phyloP scores from a whole-genome alignment of 2,329 filamentous ascomycete species.

The Mariannaea sp. region DNA sequence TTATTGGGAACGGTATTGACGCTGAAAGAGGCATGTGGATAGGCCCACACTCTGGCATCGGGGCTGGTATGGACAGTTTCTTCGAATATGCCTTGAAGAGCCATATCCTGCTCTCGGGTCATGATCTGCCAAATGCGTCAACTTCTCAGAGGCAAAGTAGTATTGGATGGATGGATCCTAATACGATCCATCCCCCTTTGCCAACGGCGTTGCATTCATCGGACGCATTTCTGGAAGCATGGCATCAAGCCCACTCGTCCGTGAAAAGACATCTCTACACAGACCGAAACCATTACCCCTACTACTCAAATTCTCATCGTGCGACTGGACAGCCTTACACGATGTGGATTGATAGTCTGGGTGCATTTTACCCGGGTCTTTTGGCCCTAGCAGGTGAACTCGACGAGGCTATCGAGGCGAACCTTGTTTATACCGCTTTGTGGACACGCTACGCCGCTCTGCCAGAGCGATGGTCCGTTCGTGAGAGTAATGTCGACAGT shows the following conservation, averaged over 20 bases:
- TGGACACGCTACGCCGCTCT: slow-evolving; percentile 96
- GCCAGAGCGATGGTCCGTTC: slow-evolving; percentile 91
- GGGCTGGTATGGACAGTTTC: slow-evolving; percentile 96
- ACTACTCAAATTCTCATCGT: slow-evolving; percentile 90
- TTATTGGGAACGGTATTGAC: slow-evolving; percentile 91
- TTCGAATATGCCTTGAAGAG: slow-evolving; percentile 98
- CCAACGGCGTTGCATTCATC: slow-evolving; percentile 70
- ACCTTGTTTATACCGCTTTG: slow-evolving; percentile 87
- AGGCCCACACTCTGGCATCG: slow-evolving; percentile 87
- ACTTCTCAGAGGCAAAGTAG: slow-evolving; percentile 48
- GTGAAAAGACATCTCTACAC: slow-evolving; percentile 93
- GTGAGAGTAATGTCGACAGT: slow-evolving; percentile 80
- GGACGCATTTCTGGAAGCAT: slow-evolving; percentile 78
- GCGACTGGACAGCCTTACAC: slow-evolving; percentile 85
- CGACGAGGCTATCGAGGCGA: slow-evolving; percentile 87
- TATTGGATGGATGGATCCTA: slow-evolving; percentile 64
- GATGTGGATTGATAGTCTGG: slow-evolving; percentile 95
- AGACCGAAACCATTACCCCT: slow-evolving; percentile 75
- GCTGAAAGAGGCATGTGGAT: slow-evolving; percentile 91
- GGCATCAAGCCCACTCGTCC: slow-evolving; percentile 83
- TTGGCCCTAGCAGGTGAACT: slow-evolving; percentile 85
- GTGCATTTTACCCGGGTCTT: slow-evolving; percentile 92
- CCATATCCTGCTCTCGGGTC: slow-evolving; percentile 84
- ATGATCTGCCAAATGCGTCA: slow-evolving; percentile 59
- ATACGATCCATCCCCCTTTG: slow-evolving; percentile 63